Evolutionary conservation across 78 protist genomes (phyloP).

Genomic region (Acrasis kona): DNA sequence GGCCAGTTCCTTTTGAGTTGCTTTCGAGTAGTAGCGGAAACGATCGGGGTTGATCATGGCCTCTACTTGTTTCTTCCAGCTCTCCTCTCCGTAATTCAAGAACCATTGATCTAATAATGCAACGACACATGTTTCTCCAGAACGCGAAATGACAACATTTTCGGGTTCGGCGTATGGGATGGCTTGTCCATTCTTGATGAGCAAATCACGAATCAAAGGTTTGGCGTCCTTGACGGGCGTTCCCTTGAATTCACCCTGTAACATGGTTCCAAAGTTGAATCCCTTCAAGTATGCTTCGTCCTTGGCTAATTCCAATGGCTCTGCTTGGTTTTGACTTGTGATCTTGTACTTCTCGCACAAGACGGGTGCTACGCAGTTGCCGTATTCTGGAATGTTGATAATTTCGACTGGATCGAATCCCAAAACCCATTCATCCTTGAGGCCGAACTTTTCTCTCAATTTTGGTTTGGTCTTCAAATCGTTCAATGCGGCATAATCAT

Average conservation of each 20-base stretch:
- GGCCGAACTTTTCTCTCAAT: slow-evolving; percentile 57
- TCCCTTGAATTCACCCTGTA: slow-evolving; percentile 69
- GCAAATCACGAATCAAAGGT: slow-evolving; percentile 35
- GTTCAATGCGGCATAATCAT: slow-evolving; percentile 84
- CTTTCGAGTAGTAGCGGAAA: slow-evolving; percentile 31
- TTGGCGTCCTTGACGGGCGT: slow-evolving; percentile 67
- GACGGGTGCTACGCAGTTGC: slow-evolving; percentile 45
- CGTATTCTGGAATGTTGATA: slow-evolving; percentile 62
- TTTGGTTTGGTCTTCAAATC: slow-evolving; percentile 82
- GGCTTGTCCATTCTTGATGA: slow-evolving; percentile 63
- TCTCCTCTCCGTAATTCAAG: slow-evolving; percentile 90
- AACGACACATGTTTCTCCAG: slow-evolving; percentile 97
- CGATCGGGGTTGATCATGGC: slow-evolving; percentile 30
- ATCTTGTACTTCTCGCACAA: slow-evolving; percentile 78
- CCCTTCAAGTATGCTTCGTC: slow-evolving; percentile 72
- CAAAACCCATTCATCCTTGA: slow-evolving; percentile 63
- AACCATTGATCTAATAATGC: slow-evolving; percentile 96
- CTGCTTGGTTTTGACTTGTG: slow-evolving; percentile 70
- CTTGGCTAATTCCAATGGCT: slow-evolving; percentile 82
- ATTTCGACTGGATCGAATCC: slow-evolving; percentile 80
- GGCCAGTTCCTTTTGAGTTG: slow-evolving; percentile 33
- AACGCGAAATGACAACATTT: slow-evolving; percentile 81
- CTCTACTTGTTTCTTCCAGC: slow-evolving; percentile 65
- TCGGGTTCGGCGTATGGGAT: slow-evolving; percentile 91
- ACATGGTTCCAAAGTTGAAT: slow-evolving; percentile 54